phyloP scores from a whole-genome alignment of 2,329 filamentous ascomycete genomes.

The Tolypocladium guangdongense region DNA sequence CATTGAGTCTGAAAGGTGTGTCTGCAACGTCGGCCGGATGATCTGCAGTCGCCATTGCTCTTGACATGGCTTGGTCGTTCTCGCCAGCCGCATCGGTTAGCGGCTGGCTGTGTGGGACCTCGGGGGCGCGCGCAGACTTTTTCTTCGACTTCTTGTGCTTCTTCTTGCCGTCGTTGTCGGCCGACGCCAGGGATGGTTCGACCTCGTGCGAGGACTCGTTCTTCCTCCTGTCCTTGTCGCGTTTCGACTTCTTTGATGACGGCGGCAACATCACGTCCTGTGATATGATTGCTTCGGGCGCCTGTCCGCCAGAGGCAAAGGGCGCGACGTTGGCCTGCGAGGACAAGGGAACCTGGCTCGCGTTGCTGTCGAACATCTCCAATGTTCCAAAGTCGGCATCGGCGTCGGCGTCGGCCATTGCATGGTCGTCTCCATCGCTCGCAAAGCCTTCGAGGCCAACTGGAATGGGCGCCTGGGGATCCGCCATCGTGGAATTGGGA shows the following conservation, averaged over 20 bases:
- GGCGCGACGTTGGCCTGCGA: constrained; percentile 12
- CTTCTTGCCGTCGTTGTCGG: constrained; percentile 9
- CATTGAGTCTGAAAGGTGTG: constrained; percentile 1
- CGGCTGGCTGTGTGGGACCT: constrained; percentile 4
- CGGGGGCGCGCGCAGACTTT: constrained; percentile 4
- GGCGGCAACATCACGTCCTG: constrained; percentile 10
- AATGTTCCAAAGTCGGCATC: constrained; percentile 24
- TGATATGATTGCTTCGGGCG: constrained; percentile 19
- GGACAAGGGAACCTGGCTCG: constrained; percentile 17
- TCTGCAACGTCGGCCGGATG: constrained; percentile 2
- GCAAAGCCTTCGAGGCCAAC: constrained; percentile 15
- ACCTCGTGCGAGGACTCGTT: constrained; percentile 8
- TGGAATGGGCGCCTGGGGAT: background rate
- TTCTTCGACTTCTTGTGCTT: constrained; percentile 17
- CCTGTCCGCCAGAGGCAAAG: constrained; percentile 8
- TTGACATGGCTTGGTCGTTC: background rate
- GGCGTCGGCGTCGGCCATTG: constrained; percentile 9
- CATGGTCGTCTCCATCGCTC: constrained; percentile 10
- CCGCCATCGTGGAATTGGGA: background rate
- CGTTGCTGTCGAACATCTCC: constrained; percentile 28
- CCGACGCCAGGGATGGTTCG: constrained; percentile 6
- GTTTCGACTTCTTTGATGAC: constrained; percentile 16
- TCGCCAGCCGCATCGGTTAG: background rate
- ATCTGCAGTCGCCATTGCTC: too few species aligned
- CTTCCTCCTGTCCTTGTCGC: constrained; percentile 20